Conservation (phyloP, 2,329 filamentous ascomycete genomes). For the Xylariales sp. region DNA sequence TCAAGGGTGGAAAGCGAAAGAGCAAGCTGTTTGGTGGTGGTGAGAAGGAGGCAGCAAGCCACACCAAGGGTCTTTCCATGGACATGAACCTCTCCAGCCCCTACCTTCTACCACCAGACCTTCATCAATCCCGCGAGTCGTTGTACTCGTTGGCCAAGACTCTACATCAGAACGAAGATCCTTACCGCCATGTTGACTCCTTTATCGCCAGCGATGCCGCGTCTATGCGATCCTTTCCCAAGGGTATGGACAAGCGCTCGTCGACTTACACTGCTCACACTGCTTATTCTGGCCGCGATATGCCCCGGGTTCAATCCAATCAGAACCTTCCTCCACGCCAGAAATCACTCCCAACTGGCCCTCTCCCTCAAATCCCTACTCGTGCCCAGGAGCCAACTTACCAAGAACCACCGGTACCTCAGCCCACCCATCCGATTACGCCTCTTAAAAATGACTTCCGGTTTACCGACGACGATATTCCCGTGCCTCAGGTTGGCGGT, state of each 20-base stretch:
- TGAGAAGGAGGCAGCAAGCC: conserved; percentile 44
- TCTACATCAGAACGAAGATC: conserved; percentile 72
- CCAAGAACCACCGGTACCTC: conserved; percentile 10
- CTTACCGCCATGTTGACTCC: conserved; percentile 64
- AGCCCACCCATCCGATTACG: conserved; percentile 6
- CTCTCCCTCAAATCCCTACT: conserved; percentile 19
- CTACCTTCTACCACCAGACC: conserved; percentile 83
- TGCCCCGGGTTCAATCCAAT: conserved; percentile 13
- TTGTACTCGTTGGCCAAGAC: conserved; percentile 79
- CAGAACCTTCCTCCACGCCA: conserved; percentile 29
- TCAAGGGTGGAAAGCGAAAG: conserved; percentile 39
- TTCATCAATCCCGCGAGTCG: conserved; percentile 79
- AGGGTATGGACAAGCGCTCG: conserved; percentile 27
- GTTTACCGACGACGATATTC: conserved; percentile 28
- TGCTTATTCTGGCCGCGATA: conserved; percentile 26
- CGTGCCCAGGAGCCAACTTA: conserved; percentile 15
- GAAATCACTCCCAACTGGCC: conserved; percentile 40
- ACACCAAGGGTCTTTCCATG: conserved; percentile 59
- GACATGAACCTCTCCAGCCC: conserved; percentile 75
- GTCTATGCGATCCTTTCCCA: conserved; percentile 50
- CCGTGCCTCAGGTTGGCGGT: conserved; percentile 13
- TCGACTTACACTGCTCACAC: conserved; percentile 38
- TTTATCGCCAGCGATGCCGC: conserved; percentile 54
- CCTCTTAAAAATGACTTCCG: conserved; percentile 26
- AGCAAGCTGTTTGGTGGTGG: conserved; percentile 46